Base-by-base conservation (phyloP, 345 rosid genomes). In the Excoecaria cochinchinensis region DNA sequence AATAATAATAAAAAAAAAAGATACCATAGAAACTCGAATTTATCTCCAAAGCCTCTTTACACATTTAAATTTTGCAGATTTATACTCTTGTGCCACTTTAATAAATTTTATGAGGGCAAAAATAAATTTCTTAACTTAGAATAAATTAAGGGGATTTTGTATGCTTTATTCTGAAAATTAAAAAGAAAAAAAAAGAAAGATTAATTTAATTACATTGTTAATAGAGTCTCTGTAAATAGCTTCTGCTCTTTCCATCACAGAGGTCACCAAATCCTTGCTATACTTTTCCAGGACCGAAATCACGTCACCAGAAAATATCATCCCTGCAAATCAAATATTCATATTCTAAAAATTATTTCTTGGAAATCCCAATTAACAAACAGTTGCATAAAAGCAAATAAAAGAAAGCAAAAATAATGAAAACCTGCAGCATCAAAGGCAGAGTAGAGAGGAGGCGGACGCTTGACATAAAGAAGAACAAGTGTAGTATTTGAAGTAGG, bases 191-290 rank as follows among this genome's bases (percentile, higher is more conserved):
- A 17, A 1, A 8, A 4, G 5, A 12, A 11, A 4, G 14, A 21
- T 14, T 15, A 5, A 40, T 4, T 51, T n/a, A 31, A n/a, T 55
- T 76, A 86, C 90, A 13, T 63, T 67, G 40, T 59, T 59, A 56
- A 62, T 70, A 65, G 73, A 89, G 48, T 85, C 80, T 47, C 81
- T 76, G 81, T 81, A 92, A 17, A 94, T 82, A 39, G 85, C 79
- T 77, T 89, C 88, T 44, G 97, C 93, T 82, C 97, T 78, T 57
- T 80, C 82, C 97, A 95, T 91, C 68, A 92, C 99, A 0, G 91
- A 84, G 48, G 75, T 80, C 63, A 85, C 97, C 77, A 85, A 67
- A 3, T 88, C 88, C 15, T 65, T 48, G 14, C 91, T 88, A 55
- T 86, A 87, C 71, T 84, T 87, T 71, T 86, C 86, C 83, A 92